A percentile compares a stretch with the other conserved stretches of the same genome.
These are phyloP conservation scores for Boechera retrofracta DNA, from an alignment of 345 rosid species.

Conservation along the genomic window DNA sequence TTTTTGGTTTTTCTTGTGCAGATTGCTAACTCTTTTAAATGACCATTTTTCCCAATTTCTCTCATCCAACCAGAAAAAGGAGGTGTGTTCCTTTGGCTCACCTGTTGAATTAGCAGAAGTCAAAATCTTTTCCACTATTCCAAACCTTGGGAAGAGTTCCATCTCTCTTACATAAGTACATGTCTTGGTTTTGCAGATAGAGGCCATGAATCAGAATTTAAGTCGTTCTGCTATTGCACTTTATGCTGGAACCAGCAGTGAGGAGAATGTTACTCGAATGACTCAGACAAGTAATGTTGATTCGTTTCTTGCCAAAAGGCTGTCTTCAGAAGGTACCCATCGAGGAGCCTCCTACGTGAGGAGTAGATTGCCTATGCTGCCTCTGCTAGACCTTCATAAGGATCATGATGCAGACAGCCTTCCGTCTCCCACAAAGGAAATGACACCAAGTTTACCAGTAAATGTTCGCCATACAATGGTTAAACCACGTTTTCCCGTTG, in stretches of 20 bases:
- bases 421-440: slow-evolving; percentile 92
- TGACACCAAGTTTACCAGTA: slow-evolving; percentile 57
- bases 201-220: slow-evolving; percentile 50
- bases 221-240: slow-evolving; percentile 39
- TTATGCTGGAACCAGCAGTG: slow-evolving; percentile 40
- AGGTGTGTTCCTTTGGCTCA: slow-evolving; percentile 56
- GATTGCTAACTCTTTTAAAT: slow-evolving; percentile 64
- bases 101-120: slow-evolving; percentile 16
- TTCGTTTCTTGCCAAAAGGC: slow-evolving; percentile 40
- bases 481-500: slow-evolving; percentile 45
- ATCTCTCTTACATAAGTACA: slow-evolving; percentile 35
- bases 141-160: slow-evolving; percentile 16
- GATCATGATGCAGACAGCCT: slow-evolving; percentile 95
- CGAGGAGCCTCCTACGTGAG: slow-evolving; percentile 50
- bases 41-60: slow-evolving; percentile 58
- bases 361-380: slow-evolving; percentile 79
- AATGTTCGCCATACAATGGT: slow-evolving; percentile 51
- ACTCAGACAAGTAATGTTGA: slow-evolving; percentile 48
- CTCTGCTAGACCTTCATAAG: slow-evolving; percentile 92
- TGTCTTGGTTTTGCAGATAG: slow-evolving; percentile 61
- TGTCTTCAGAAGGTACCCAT: slow-evolving; percentile 50
- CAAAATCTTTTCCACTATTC: not conserved
- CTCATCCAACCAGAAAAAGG: slow-evolving; percentile 56
- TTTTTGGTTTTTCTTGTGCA: slow-evolving; percentile 44
- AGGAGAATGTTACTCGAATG: slow-evolving; percentile 46